Conservation (phyloP, 129 eudicot species). For the Chrysanthemum lavandulifolium region DNA sequence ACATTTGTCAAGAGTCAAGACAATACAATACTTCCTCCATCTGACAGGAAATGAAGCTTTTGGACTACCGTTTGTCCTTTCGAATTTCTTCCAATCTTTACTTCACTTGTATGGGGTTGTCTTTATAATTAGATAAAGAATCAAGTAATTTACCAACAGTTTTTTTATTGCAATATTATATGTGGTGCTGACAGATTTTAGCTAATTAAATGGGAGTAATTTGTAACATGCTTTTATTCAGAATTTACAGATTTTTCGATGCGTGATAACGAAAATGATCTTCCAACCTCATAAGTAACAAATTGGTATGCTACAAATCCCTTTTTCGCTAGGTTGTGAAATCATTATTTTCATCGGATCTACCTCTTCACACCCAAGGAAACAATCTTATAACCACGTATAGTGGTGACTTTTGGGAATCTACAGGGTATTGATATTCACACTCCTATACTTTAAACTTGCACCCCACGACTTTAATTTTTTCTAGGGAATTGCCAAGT, state of each 20-base stretch:
- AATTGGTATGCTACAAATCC: conserved; percentile 6
- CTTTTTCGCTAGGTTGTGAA: conserved; percentile 4
- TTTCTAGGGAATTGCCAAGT: background rate
- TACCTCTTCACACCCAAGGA: background rate
- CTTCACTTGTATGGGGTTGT: background rate
- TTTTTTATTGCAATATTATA: background rate
- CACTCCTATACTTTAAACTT: background rate
- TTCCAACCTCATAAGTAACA: background rate
- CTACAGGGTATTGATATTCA: background rate
- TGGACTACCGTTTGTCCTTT: too few relatives aligned
- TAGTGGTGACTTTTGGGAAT: too few relatives aligned
- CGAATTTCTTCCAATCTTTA: background rate
- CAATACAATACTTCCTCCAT: too few relatives aligned
- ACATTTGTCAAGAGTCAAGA: too few relatives aligned
- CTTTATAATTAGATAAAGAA: background rate
- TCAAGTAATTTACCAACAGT: background rate
- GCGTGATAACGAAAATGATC: background rate
- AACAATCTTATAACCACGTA: background rate
- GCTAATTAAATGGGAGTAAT: conserved; percentile 9
- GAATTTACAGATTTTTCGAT: background rate
- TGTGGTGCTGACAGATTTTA: conserved; percentile 2
- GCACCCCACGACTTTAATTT: background rate
- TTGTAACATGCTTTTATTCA: conserved; percentile 2
- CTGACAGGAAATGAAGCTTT: too few relatives aligned
- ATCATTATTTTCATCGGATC: background rate